Base-by-base conservation (phyloP, 495 filamentous ascomycete species). In the Cercophora newfieldiana region DNA sequence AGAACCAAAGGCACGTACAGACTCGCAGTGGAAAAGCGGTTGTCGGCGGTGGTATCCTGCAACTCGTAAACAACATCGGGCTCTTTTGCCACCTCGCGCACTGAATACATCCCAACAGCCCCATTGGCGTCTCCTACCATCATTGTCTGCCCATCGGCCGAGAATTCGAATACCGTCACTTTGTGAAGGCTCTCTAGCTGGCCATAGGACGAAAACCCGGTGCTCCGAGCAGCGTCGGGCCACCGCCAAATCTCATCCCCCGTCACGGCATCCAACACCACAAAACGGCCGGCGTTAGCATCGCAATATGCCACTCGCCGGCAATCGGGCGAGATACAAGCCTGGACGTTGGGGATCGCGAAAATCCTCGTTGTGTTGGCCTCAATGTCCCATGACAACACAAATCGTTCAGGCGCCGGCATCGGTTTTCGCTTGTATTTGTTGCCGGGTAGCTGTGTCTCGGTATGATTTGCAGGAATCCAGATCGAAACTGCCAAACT, bases 131-230 rank as follows among this genome's bases (percentile, higher is more conserved):
- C 74, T 4, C 74, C 74, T 0, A 76, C 64, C 16, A 74, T 64
- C 53, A 76, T 14, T 63, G 66, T 57, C 48, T 54, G 50, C 4
- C 72, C 70, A n/a, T 76, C 72, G 0, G 50, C 21, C 3, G 66
- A 71, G 22, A 76, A 76, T 63, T 73, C 74, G 66, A 76, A 76
- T 25, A 73, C 74, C 2, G 65, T 73, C 2, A 74, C 66, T 22
- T 67, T 68, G 3, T 50, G 44, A 24, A 74, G 24, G 10, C 61
- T 65, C 57, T 71, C 72, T 19, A 74, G 28, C 66, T 74, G 69
- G 21, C 69, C 68, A 57, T 71, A 71, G 30, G 56, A 61, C 44
- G 66, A 65, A 53, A 62, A 67, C 26, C 68, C 70, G 12, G 16
- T 21, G 2, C 19, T 19, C 21, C 37, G 59, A 0, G 49, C 67